Evolutionary conservation across 73 alveolate species (phyloP), one percentile per base, ranked within the genome.

Genomic region (Stentor roeselii): DNA sequence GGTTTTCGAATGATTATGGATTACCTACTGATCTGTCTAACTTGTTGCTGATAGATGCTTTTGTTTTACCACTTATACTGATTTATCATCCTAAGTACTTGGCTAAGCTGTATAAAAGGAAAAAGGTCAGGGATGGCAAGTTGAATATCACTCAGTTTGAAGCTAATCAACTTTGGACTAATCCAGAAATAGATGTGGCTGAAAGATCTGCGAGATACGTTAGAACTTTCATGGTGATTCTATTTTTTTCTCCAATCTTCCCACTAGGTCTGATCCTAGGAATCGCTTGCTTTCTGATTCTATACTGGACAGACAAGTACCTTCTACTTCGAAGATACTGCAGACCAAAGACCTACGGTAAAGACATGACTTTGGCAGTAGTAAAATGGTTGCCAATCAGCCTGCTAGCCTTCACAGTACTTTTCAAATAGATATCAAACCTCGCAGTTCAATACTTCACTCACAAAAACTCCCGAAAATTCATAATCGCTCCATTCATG

Each of bases 281-380:
- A 31, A 58, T 76, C n/a, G 76, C 60, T 4, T 93, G 93, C n/a
- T 41, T 80, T 36, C 6, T 85, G 50, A 37, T 86, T 74, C 82
- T 78, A 32, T 91, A 89, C 59, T 91, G 96, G 96, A 90, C 84
- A 3, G 93, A 88, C 59, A 89, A 89, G 59, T 50, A 58, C 38
- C 82, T 85, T 3, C 42, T 91, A 6, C 83, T 91, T 4, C 60
- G 96, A 75, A 82, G 91, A 39, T 77, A 89, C 82, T 35, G 58
- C 35, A 34, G 67, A 21, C 94, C 96, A 42, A 90, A 85, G 76
- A 27, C 61, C 3, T 50, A 82, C 85, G 91, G 93, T 3, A 84
- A 84, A 0, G 88, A 31, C 36, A 88, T 91, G 91, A 88, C 90
- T 39, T 1, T 27, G 21, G 59, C 27, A 1, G 39, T 76, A 31